These are phyloP conservation scores for Thuja plicata DNA, from an alignment of 83 land plant genomes.

Conservation along the genomic window DNA sequence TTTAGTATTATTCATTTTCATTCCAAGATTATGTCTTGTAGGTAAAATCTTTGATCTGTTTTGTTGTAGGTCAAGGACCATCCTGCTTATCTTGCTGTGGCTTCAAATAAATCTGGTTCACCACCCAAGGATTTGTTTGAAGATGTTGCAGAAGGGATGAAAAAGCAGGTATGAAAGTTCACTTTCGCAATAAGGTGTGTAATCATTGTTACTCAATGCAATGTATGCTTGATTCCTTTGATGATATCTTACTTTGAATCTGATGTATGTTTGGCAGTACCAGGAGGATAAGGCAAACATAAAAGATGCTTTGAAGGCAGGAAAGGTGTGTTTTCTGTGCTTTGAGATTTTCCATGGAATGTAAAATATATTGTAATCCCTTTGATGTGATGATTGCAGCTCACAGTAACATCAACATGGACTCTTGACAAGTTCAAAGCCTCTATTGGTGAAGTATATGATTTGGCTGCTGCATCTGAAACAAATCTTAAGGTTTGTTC, in stretches of 20 bases:
- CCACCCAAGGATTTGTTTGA: conserved; percentile 97
- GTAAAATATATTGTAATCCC: neutral
- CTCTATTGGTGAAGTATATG: conserved; percentile 61
- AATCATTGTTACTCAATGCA: neutral
- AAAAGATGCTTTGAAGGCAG: conserved; percentile 82
- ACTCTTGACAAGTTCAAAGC: conserved; percentile 82
- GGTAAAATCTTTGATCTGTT: neutral
- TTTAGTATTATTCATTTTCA: neutral
- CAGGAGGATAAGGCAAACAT: conserved; percentile 78
- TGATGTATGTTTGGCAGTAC: conserved; percentile 53
- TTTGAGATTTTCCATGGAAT: neutral
- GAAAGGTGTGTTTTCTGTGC: conserved; percentile 52
- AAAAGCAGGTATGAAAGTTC: conserved; percentile 60
- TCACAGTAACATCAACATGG: conserved; percentile 70
- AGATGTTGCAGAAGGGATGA: conserved; percentile 82
- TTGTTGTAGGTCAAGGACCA: conserved; percentile 73
- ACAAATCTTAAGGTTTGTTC: conserved; percentile 78
- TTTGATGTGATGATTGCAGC: conserved; percentile 28
- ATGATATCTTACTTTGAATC: neutral
- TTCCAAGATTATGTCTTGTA: neutral
- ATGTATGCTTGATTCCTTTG: neutral
- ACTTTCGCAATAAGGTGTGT: neutral
- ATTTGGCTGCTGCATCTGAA: conserved; percentile 72
- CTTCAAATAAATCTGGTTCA: conserved; percentile 83
- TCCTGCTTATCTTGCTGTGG: conserved; percentile 69